Base-by-base conservation (phyloP, 2,329 filamentous ascomycete genomes). In the Pyricularia pennisetigena region DNA sequence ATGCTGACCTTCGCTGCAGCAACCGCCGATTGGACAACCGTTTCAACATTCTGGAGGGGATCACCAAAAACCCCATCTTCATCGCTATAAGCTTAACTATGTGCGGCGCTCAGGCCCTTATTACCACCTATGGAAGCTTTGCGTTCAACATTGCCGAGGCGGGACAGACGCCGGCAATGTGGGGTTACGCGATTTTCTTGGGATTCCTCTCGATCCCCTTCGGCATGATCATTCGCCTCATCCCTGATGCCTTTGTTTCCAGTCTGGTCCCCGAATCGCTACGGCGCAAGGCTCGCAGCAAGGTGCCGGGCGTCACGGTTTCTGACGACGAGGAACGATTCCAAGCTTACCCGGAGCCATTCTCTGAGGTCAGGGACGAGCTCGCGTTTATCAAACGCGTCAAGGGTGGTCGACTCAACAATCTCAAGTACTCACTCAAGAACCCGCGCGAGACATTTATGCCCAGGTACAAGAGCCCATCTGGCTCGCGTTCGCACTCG, bases 21-120 rank as follows among this genome's bases (percentile, higher is more conserved):
- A 94, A 93, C 80, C 89, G 90, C 68, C 89, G 91, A 16, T 85
- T 97, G n/a, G 93, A 97, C 78, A 97, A 96, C 78, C 87, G 87
- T 68, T 89, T 95, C 81, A 97, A 97, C 77, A 90, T 97, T 68
- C 92, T 97, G 69, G 92, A 96, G 77, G 91, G 91, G 68, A 87
- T 97, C 69, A 84, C 85, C 24, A 85, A 84, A 72, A 97, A 97
- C 76, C 88, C 84, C 75, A 94, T 94, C 82, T 97, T 97, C 81
- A 84, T 94, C 32, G 82, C 82, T 28, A 97, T 97, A 78, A 91
- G 93, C 78, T 74, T 85, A 68, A 83, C 95, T 78, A 96, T 97
- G 89, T 83, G 95, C 69, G 92, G 87, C 71, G 91, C 91, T 8
- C 93, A 97, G 75, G 81, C 93, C 23, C 85, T 96, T 79, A 97